Base-by-base conservation (phyloP, 139 green algal genomes). In the Pycnococcus provasolii region DNA sequence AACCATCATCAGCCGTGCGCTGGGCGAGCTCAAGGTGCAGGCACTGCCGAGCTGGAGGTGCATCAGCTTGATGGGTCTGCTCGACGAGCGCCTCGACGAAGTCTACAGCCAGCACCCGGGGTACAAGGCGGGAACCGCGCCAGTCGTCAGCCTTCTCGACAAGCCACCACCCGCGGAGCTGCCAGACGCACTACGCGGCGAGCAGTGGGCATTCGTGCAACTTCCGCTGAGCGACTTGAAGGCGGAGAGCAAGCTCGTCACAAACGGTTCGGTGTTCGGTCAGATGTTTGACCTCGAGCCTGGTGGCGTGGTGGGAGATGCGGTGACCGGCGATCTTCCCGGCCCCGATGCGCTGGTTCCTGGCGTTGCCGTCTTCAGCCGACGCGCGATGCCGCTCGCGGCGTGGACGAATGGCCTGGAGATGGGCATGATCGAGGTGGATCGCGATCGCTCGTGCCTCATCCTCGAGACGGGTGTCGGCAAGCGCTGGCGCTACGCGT, bases 151-250 rank as follows among this genome's bases (percentile, higher is more conserved):
- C 26, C 26, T 26, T 26, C 26, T 26, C 26, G 26, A 26, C 26
- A 26, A 26, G 26, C 26, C 26, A 26, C 26, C 26, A 26, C 26
- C 26, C 26, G 26, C 26, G 26, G 26, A 26, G 58, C 77, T 97
- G 53, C 88, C 90, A 40, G 91, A 97, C 67, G 87, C 87, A 1
- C 80, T 97, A 58, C 76, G 88, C 13, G 93, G 91, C 4, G 92
- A 98, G 85, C 74, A 87, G 66, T 99, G 93, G 93, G 81, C 82
- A 1, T 99, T 98, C 80, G 92, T 98, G 64, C 87, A 97, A 80
- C 81, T 99, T 74, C 90, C 93, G 0, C 74, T 96, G 45, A 50
- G 83, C 42, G 87, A 87, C 74, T 61, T 90, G 9, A 58, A 72
- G n/a, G 54, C 67, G 42, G 84, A 89, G 9, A 53, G 82, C 52